Percentiles rank a stretch among this genome's conserved stretches.
phyloP scores from a whole-genome alignment of 1,139 yeast genomes.

The Geotrichum candidum region DNA sequence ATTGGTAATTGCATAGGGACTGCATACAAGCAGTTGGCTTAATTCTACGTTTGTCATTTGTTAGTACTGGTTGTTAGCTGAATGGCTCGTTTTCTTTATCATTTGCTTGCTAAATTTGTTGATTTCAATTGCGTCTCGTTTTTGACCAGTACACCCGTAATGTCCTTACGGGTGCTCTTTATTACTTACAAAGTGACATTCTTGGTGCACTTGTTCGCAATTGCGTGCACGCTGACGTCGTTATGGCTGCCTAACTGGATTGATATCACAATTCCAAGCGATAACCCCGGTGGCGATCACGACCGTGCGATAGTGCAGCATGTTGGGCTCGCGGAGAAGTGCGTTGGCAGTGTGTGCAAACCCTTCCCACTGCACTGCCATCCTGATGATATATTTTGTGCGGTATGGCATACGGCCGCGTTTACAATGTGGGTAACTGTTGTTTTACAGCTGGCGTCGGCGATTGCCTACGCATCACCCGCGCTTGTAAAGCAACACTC shows the following conservation, averaged over 20 bases:
- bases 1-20: not conserved
- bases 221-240: constrained; percentile 4
- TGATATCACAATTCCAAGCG: not conserved
- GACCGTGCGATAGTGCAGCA: not conserved
- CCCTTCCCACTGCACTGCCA: constrained; percentile 7
- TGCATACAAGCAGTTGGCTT: not conserved
- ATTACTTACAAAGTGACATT: constrained; percentile 11
- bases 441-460: constrained; percentile 23
- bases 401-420: constrained; percentile 24
- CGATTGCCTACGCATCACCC: constrained; percentile 18
- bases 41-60: not conserved
- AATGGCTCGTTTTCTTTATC: not conserved
- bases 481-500: not conserved
- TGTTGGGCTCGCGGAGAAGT: constrained; percentile 8
- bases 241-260: constrained; percentile 13
- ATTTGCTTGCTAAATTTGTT: not conserved
- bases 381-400: constrained; percentile 20
- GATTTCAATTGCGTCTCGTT: not conserved
- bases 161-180: constrained; percentile 10
- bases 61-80: not conserved
- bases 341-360: not conserved
- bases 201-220: constrained; percentile 5
- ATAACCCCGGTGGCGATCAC: not conserved
- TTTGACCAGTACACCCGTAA: not conserved
- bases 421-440: constrained; percentile 25